Base-by-base conservation (phyloP, 2,329 filamentous ascomycete species). In the Cadophora malorum region DNA sequence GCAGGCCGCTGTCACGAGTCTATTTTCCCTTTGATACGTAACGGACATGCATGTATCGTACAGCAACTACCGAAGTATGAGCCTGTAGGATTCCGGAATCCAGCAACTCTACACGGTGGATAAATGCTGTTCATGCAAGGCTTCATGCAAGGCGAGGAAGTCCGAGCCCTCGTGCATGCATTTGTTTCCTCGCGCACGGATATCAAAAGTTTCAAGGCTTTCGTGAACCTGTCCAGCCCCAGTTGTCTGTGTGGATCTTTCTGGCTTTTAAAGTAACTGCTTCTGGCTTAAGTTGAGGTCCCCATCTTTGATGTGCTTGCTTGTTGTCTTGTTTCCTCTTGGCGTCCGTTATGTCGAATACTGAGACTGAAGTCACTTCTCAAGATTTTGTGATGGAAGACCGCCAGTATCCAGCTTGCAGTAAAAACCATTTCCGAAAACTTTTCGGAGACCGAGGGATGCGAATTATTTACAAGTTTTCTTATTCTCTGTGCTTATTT, bases 71-170 rank as follows among this genome's bases (percentile, higher is more conserved):
- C 63, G 63, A 38, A 35, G 1, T 55, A 23, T 31, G 21, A 56
- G 21, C 35, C n/a, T 50, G 52, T 35, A 28, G 55, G 8, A n/a
- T 38, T 33, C 55, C 8, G 19, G 3, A 25, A 58, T 47, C 19
- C 38, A 64, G 63, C 38, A 59, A 59, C 5, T 64, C 63, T 59
- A 59, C 41, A 59, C 63, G 63, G 28, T 65, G 64, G 64, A 61
- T 61, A 66, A 65, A 59, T 49, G 28, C 59, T 59, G n/a, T 23
- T 14, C 21, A 45, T 45, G 56, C 41, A 59, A 49, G 45, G 19
- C 33, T 38, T 65, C 35, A 61, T 66, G 64, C 64, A 61, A 65
- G 64, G 56, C 45, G 41, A 50, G 35, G 55, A 45, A 35, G 55
- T 66, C 56, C 64, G 45, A 66, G 56, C 56, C 31, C 59, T 38